Conservation (phyloP, 2,329 filamentous ascomycete species). For the Fusarium brevicatenulatum region DNA sequence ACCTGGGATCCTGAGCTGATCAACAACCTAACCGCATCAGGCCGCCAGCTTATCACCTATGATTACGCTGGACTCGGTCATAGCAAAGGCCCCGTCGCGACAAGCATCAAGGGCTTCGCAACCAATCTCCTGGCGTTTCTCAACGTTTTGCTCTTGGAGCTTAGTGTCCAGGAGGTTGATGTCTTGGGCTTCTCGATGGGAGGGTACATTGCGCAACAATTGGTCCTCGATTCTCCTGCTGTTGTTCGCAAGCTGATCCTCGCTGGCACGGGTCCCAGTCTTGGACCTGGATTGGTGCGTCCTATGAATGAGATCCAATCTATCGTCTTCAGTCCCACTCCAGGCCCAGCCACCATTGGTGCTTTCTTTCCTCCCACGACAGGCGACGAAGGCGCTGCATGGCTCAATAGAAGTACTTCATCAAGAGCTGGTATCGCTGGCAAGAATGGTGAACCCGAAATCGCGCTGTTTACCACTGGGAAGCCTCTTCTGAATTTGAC, state of each 20-base stretch:
- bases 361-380: background rate
- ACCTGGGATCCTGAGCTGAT: background rate
- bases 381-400: background rate
- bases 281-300: background rate
- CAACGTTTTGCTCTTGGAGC: background rate
- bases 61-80: background rate
- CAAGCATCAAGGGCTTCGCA: background rate
- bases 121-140: background rate
- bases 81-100: background rate
- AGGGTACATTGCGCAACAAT: background rate
- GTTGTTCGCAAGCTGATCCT: background rate
- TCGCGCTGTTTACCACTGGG: rapidly evolving
- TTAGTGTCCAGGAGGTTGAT: background rate
- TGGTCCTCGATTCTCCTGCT: background rate
- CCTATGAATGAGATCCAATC: background rate
- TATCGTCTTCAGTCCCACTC: background rate
- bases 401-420: background rate
- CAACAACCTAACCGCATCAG: background rate
- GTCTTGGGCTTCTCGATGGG: background rate
- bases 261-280: background rate
- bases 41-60: background rate
- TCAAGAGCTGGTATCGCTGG: background rate
- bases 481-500: background rate
- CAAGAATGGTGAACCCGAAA: background rate
- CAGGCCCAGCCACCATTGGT: background rate